Base-by-base conservation (phyloP, 2,329 filamentous ascomycete genomes). In the Teratosphaeria nubilosa region DNA sequence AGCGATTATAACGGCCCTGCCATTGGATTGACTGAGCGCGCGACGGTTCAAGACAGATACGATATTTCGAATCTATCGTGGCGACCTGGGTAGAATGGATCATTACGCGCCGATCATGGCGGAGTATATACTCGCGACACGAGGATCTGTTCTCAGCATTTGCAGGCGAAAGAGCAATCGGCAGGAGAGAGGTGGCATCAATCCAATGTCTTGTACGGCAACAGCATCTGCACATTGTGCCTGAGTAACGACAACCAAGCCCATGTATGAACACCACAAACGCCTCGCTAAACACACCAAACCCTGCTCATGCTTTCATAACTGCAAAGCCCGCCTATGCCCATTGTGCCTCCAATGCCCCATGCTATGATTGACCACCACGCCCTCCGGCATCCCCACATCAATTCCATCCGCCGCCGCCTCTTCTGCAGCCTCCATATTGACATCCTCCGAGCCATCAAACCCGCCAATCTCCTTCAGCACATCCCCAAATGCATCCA, bases 361-460 rank as follows among this genome's bases (percentile, higher is more conserved):
- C 64, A 80, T 78, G 60, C 86, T 82, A 59, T 82, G 82, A 64
- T 86, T 86, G 55, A 86, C 82, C 56, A 76, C 70, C 32, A 78
- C 72, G 0, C 74, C 73, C 37, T 74, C 70, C 55, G 70, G 64
- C 64, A 70, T 66, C 51, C 68, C 69, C 58, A 65, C 60, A 56
- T 67, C 60, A 56, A 67, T 63, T 25, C 59, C 68, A 32, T 60
- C 70, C 63, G 64, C 22, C 41, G 25, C 64, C 62, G 54, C 59
- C 7, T 68, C 65, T 6, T 59, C 64, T 9, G 60, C 57, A 10
- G 64, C 65, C 30, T 71, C 65, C 27, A 64, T 59, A 27, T 56
- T 61, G 58, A 63, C 62, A 60, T 71, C 68, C 9, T 57, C 59
- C 51, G 53, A 56, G 6, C 62, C 62, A 14, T 56, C 59, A 56